A percentile compares a stretch with the other conserved stretches of the same genome.
These are phyloP conservation scores for Sugiyamaella grinbergsii DNA, from an alignment of 1,139 yeast species.

Conservation along the genomic window DNA sequence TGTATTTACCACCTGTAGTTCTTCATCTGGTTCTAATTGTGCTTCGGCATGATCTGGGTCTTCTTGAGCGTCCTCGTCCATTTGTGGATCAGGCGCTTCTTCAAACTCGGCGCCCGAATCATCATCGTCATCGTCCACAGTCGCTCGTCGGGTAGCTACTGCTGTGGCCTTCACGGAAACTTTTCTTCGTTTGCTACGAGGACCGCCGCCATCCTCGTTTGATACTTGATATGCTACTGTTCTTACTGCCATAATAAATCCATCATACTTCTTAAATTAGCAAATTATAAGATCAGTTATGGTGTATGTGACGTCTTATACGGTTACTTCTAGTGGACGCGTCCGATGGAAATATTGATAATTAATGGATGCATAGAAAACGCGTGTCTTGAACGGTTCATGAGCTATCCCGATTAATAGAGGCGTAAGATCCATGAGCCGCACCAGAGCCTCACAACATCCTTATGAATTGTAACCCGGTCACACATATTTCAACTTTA, in stretches of 20 bases:
- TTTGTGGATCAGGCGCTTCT: not conserved
- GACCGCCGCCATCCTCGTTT: not conserved
- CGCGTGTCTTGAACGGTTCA: too few species aligned
- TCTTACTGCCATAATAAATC: not conserved
- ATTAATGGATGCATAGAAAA: not conserved
- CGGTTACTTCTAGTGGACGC: not conserved
- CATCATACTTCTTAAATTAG: not conserved
- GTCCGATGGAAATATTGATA: not conserved
- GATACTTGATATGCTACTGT: constrained; percentile 1
- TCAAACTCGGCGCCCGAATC: constrained; percentile 2
- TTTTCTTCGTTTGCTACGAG: constrained; percentile 1
- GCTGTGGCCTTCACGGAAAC: not conserved
- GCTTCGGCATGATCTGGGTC: not conserved
- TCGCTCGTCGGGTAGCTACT: not conserved
- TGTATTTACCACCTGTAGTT: not conserved
- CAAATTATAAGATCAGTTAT: not conserved
- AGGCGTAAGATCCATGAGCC: too few species aligned
- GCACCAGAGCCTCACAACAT: too few species aligned
- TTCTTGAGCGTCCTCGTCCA: not conserved
- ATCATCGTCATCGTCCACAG: not conserved
- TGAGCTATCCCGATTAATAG: not conserved
- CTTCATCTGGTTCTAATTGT: not conserved
- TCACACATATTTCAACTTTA: too few species aligned
- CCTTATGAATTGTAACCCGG: too few species aligned
- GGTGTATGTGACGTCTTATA: not conserved